Base-by-base conservation (phyloP, 1,284 basidiomycete species). In the Phellopilus nigrolimitatus region DNA sequence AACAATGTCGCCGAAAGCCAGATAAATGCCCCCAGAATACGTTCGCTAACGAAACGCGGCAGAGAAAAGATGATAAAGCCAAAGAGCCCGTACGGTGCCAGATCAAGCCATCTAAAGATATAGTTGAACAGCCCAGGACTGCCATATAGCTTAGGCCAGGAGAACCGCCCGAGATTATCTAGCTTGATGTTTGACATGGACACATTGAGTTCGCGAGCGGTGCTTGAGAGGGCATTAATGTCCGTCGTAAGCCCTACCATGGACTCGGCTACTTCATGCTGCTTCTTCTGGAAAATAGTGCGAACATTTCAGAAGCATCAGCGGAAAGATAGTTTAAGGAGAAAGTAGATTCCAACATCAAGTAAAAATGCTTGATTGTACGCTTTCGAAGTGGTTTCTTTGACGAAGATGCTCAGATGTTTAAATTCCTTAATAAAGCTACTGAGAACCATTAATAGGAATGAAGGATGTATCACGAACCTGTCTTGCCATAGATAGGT, bases 361-460 rank as follows among this genome's bases (percentile, higher is more conserved):
- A 51, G 21, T 10, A 51, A 33, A 19, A 51, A 24, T 2, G 42
- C 49, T 37, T 51, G 49, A 24, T 28, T 44, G 21, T 40, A 44
- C 4, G 49, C 49, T 38, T 51, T 51, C n/a, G 49, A 31, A 13
- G 41, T 44, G 15, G 39, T 21, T 27, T 51, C 49, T 43, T 44
- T 51, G 30, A 44, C 33, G 34, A 51, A 51, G 22, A 25, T 19
- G 21, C 49, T 28, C 5, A 51, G 33, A 24, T 24, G 40, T 21
- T 38, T 13, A 19, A 51, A 43, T 13, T 51, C 49, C 49, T 51
- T 17, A 10, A 10, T n/a, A n/a, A n/a, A n/a, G n/a, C n/a, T n/a
- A n/a, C n/a, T n/a, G n/a, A 37, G 24, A 24, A 5, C 33, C 15
- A 3, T 17, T 15, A 27, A 24, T 36, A 21, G 44, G 30, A 13